Base-by-base conservation (phyloP, 148 eudicot species). In the Rhododendron ovatum region DNA sequence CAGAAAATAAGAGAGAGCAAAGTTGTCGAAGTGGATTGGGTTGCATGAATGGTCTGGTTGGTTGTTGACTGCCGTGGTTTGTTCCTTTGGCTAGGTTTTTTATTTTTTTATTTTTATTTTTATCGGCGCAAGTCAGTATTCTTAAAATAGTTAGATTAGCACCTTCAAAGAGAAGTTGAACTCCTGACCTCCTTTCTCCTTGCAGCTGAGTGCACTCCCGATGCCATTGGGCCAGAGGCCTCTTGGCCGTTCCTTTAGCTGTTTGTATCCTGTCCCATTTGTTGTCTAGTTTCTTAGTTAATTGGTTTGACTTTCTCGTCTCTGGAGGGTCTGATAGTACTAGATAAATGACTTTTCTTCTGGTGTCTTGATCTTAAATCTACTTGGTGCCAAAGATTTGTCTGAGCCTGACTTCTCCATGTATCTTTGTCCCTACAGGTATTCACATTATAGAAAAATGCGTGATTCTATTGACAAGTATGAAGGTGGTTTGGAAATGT, bases 401-500 rank as follows among this genome's bases (percentile, higher is more conserved):
- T 67, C 18, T 55, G 8, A 20, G 26, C 43, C 84, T 75, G 73
- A 22, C 74, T 65, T 76, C 20, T 11, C 5, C 69, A 63, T 50
- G 28, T 14, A 33, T 22, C 5, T 78, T 65, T 83, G 84, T 80
- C 83, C 45, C 82, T 80, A 20, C 91, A 97, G 99, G 15, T 95
- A 91, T 91, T 85, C 88, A 53, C 91, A 88, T 53, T 97, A 97
- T 89, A 97, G 86, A 86, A 93, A 82, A 88, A 84, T 95, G 88
- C 98, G 99, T 37, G 98, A 93, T 82, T 92, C 89, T 80, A 97
- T 97, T 89, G 95, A 95, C 91, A 92, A 91, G 84, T 86, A 84
- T 87, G 99, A 97, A 89, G 99, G 98, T 89, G 98, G 99, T 85
- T 83, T 97, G 89, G 98, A 97, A 90, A 86, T 65, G 63, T 95